phyloP scores from a whole-genome alignment of 371 early-diverging fungal species.

The Mucor indicus region DNA sequence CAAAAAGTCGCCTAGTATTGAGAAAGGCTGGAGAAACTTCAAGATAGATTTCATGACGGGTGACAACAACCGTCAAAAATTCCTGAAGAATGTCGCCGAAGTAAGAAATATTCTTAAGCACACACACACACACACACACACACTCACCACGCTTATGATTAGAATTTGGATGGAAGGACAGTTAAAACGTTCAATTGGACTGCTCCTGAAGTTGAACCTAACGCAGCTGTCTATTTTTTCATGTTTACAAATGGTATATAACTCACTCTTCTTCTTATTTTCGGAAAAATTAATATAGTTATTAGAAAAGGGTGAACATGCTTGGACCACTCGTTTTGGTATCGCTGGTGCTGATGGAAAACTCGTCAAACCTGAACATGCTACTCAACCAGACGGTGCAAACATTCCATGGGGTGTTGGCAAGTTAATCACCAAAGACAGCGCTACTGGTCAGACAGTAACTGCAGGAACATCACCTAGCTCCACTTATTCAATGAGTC shows the following conservation, averaged over 20 bases:
- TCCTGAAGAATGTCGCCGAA: conserved; percentile 24
- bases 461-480: neutral
- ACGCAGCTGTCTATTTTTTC: conserved; percentile 43
- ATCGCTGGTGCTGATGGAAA: conserved; percentile 28
- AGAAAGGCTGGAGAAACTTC: conserved; percentile 28
- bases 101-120: conserved; percentile 14
- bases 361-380: conserved; percentile 22
- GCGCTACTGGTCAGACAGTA: neutral
- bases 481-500: conserved; percentile 13
- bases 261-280: no score
- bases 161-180: conserved; percentile 23
- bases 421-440: conserved; percentile 8
- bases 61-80: conserved; percentile 30
- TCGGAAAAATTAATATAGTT: no score
- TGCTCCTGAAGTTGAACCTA: conserved; percentile 38
- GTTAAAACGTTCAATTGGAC: conserved; percentile 24
- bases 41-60: conserved; percentile 49
- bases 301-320: conserved; percentile 32
- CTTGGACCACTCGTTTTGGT: conserved; percentile 45
- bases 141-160: no score
- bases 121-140: no score
- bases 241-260: conserved; percentile 47
- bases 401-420: conserved; percentile 50
- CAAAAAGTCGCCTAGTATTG: conserved; percentile 13
- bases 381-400: conserved; percentile 36